Base-by-base conservation (phyloP, 805 yeast genomes). In the Saccharomycopsis javanensis region DNA sequence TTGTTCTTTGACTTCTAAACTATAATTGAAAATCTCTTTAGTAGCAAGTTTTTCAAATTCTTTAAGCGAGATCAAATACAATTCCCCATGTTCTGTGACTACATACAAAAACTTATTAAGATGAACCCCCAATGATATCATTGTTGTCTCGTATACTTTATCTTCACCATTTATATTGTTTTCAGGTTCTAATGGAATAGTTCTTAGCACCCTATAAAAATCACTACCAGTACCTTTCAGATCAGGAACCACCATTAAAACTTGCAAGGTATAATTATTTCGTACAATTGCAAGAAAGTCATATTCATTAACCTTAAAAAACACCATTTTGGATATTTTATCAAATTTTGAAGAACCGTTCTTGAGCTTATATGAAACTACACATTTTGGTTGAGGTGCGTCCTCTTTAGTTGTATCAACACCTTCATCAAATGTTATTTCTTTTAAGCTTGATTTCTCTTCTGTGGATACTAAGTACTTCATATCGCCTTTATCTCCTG, bases 401-500 rank as follows among this genome's bases (percentile, higher is more conserved):
- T 56, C 61, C 35, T 33, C 38, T 51, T 53, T 56, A 8, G 61
- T 56, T 5, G 59, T 59, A 34, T 59, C 61, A 18, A 55, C 51
- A 4, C 58, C 61, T 23, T 27, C 45, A 3, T 55, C 35, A 51
- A 58, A 58, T 8, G 10, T 23, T 11, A 58, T 53, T 38, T 58
- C 61, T 23, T 45, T 55, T 31, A 58, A 58, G 15, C 61, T 34
- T 18, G 57, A 34, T 15, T 53, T 53, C 15, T 55, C 53, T 16
- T 58, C 61, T 7, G 51, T 46, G 18, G 61, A 55, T 13, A 42
- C 58, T 23, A 58, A 33, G 15, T 52, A 46, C 11, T 33, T 34
- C 53, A 55, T 55, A 7, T 35, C 18, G 18, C 11, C n/a, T 37
- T 37, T 7, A 16, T 37, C 48, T 25, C 13, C 10, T 16, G 18